phyloP scores from a whole-genome alignment of 768 basidiomycete species.

The Mrakia gelida region DNA sequence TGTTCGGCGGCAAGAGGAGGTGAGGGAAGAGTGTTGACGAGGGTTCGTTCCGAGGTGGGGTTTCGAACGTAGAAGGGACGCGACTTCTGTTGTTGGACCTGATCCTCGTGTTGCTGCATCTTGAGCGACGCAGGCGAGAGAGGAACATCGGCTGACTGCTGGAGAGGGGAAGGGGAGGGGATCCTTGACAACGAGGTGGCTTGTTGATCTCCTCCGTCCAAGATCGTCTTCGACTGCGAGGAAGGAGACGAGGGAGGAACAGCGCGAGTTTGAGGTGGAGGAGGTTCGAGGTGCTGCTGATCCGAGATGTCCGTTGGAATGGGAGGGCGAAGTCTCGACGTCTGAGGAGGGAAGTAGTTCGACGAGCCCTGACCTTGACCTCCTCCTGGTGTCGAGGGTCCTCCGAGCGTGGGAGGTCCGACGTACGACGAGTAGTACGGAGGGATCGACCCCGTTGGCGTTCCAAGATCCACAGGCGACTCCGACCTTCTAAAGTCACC shows the following conservation, averaged over 20 bases:
- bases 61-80: conserved; percentile 12
- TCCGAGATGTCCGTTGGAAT: not conserved
- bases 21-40: not conserved
- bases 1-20: not conserved
- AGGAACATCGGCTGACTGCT: not conserved
- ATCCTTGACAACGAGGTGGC: not conserved
- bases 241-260: not conserved
- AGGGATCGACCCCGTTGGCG: not conserved
- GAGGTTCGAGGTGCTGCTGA: not conserved
- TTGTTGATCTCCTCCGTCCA: not conserved
- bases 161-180: not conserved
- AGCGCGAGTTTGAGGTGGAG: not conserved
- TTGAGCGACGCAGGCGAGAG: not conserved
- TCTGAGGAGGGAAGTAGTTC: conserved; percentile 2
- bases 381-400: not conserved
- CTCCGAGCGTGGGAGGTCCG: not conserved
- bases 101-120: not conserved
- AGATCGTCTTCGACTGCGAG: no score
- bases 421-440: not conserved
- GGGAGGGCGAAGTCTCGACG: not conserved
- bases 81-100: not conserved
- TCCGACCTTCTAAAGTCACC: not conserved
- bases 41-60: conserved; percentile 3
- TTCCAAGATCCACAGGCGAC: not conserved
- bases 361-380: not conserved